These are phyloP conservation scores for Dryas alaskensis DNA, from an alignment of 306 rosid species.

Conservation along the genomic window DNA sequence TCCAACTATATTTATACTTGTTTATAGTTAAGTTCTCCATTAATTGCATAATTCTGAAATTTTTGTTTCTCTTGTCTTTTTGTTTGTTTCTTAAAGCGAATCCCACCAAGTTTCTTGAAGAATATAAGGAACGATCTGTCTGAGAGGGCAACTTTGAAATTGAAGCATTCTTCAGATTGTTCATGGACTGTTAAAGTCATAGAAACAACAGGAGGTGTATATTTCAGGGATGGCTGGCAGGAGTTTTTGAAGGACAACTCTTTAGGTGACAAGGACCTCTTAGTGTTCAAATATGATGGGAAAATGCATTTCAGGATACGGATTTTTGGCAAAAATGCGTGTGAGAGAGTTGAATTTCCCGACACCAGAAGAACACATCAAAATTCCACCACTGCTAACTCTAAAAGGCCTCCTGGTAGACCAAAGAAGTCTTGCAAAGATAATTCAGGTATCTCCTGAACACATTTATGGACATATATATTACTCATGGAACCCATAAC, in stretches of 20 bases:
- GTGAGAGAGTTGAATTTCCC: background rate
- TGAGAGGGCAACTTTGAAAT: background rate
- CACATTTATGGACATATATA: no score
- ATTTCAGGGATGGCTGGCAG: conserved; percentile 19
- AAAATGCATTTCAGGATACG: conserved; percentile 1
- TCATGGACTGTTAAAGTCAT: conserved; percentile 6
- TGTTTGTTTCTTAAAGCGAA: conserved; percentile 1
- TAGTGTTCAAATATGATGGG: conserved; percentile 13
- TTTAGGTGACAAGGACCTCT: conserved; percentile 5
- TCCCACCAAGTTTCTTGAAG: conserved; percentile 13
- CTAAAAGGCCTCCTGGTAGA: background rate
- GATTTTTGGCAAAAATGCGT: background rate
- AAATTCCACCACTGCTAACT: background rate
- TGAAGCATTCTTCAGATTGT: background rate
- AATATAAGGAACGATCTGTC: background rate
- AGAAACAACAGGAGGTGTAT: background rate
- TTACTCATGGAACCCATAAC: background rate
- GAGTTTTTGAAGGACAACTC: conserved; percentile 16
- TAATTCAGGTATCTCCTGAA: conserved; percentile 3
- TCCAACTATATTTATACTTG: background rate
- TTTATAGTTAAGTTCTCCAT: background rate
- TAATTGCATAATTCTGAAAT: background rate
- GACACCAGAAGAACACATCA: background rate
- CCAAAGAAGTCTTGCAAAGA: conserved; percentile 16
- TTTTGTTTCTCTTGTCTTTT: background rate